Conservation (phyloP, 2,329 filamentous ascomycete genomes). For the Drechslerella dactyloides region DNA sequence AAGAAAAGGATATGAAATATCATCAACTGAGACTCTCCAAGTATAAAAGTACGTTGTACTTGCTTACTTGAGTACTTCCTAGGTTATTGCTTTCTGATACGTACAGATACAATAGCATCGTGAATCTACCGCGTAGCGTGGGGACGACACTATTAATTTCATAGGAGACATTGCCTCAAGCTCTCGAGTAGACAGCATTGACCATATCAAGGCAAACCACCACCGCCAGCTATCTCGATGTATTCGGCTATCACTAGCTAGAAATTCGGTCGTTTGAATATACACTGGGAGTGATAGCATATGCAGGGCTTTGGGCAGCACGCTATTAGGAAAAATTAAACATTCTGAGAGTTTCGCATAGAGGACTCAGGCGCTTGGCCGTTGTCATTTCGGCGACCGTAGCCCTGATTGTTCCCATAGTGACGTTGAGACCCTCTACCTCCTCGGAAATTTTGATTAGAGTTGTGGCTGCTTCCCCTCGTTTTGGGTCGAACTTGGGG, state of each 20-base stretch:
- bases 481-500: conserved; percentile 29
- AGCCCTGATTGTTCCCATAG: conserved; percentile 31
- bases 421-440: conserved; percentile 30
- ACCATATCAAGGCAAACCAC: not conserved
- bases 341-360: conserved; percentile 17
- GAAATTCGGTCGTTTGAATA: not conserved
- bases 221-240: not conserved
- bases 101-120: too few relatives aligned
- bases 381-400: conserved; percentile 33
- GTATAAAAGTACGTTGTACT: too few relatives aligned
- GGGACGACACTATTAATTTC: too few relatives aligned
- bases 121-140: not conserved
- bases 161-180: not conserved
- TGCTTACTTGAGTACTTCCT: too few relatives aligned
- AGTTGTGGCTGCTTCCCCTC: conserved; percentile 24
- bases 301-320: not conserved
- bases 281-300: not conserved
- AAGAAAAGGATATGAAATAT: too few relatives aligned
- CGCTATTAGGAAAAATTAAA: not conserved
- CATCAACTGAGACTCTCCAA: too few relatives aligned
- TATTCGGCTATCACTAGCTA: not conserved
- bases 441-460: conserved; percentile 24
- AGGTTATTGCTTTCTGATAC: too few relatives aligned
- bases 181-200: not conserved
- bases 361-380: conserved; percentile 17